A percentile compares a stretch with the other conserved stretches of the same genome.
These are phyloP conservation scores for Sporothrix luriei DNA, from an alignment of 2,329 filamentous ascomycete species.

Conservation along the genomic window DNA sequence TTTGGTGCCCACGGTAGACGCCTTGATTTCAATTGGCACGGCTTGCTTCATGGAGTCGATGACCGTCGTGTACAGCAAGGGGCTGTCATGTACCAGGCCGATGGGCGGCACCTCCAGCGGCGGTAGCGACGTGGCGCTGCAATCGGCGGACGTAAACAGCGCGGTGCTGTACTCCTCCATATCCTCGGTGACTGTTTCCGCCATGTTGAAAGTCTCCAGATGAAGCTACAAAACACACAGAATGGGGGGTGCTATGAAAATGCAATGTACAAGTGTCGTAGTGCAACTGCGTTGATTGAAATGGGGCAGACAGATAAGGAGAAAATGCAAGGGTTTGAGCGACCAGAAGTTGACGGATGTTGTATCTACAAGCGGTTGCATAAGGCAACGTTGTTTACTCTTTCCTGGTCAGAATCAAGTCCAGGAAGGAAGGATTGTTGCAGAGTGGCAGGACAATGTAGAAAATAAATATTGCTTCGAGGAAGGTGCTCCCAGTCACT, in stretches of 20 bases:
- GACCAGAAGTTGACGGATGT: background rate
- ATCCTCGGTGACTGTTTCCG: background rate
- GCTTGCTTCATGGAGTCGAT: slow-evolving; percentile 27
- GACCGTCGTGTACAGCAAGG: slow-evolving; percentile 15
- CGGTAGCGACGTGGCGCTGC: slow-evolving; percentile 20
- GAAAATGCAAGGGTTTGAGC: background rate
- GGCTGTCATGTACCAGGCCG: slow-evolving; percentile 1
- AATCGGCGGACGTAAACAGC: slow-evolving; percentile 5
- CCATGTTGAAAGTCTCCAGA: background rate
- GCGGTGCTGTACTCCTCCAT: slow-evolving; percentile 27
- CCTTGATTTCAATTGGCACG: slow-evolving; percentile 23
- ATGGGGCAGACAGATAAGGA: background rate
- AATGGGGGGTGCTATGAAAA: background rate
- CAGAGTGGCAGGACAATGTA: slow-evolving; percentile 1
- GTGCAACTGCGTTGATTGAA: background rate
- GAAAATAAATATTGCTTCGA: background rate
- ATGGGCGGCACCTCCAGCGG: slow-evolving; percentile 21
- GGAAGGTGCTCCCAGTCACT: background rate
- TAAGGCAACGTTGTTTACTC: slow-evolving; percentile 13
- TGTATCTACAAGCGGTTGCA: background rate
- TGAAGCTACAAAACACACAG: background rate
- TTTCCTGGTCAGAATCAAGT: background rate
- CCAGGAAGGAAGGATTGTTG: background rate
- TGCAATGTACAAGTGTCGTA: no score
- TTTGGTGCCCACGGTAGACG: slow-evolving; percentile 22